Evolutionary conservation across 2,329 filamentous ascomycete species (phyloP).

Genomic region (Exserohilum turcica): DNA sequence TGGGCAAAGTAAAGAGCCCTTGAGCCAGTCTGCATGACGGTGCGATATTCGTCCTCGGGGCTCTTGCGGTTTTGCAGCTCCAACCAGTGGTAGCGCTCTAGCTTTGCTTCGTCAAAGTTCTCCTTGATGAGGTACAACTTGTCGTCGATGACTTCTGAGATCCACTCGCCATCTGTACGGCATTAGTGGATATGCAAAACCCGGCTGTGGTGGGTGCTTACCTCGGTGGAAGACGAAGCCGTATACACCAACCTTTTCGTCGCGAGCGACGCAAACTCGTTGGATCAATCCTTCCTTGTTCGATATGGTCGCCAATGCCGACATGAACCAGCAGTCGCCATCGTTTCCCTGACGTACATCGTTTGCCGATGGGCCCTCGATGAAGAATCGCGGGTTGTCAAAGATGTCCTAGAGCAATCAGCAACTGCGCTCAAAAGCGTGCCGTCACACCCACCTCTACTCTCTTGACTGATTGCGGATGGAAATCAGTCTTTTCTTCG

Average conservation of each 20-base stretch:
- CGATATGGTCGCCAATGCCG: constrained; percentile 75
- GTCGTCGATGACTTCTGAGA: constrained; percentile 88
- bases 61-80: constrained; percentile 73
- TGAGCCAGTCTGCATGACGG: constrained; percentile 74
- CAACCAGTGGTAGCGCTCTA: constrained; percentile 74
- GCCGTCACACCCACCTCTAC: constrained; percentile 55
- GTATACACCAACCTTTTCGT: constrained; percentile 78
- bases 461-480: constrained; percentile 75
- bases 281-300: constrained; percentile 75
- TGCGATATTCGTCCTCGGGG: constrained; percentile 70
- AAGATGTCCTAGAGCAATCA: constrained; percentile 71
- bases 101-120: constrained; percentile 75
- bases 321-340: constrained; percentile 87
- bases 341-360: constrained; percentile 79
- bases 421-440: neutral
- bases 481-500: constrained; percentile 47
- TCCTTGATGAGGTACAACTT: constrained; percentile 84
- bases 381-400: constrained; percentile 75
- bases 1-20: constrained; percentile 79
- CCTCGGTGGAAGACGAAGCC: constrained; percentile 82
- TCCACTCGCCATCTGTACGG: constrained; percentile 78
- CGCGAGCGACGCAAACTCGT: constrained; percentile 71
- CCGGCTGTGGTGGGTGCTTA: constrained; percentile 30
- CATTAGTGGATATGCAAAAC: constrained; percentile 26
- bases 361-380: constrained; percentile 75